phyloP scores from a whole-genome alignment of 78 protist genomes.

The Creolimax fragrantissima region DNA sequence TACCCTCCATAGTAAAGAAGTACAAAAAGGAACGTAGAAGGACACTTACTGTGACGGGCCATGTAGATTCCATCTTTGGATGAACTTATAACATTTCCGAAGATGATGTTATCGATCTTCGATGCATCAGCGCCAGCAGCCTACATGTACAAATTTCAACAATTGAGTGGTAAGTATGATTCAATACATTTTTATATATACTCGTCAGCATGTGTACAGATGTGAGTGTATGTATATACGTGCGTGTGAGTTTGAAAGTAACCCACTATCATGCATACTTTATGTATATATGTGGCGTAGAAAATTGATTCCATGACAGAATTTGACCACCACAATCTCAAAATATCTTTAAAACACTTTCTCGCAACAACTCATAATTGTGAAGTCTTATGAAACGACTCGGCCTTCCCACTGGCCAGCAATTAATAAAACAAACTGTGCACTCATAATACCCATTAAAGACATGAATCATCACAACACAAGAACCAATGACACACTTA shows the following conservation, averaged over 20 bases:
- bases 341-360: too few species aligned
- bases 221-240: neutral
- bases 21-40: neutral
- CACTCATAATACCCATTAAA: neutral
- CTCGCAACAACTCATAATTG: too few species aligned
- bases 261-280: too few species aligned
- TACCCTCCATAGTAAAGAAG: too few species aligned
- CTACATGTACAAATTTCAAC: neutral
- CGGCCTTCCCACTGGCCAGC: too few species aligned
- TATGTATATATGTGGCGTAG: too few species aligned
- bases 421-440: neutral
- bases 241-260: neutral
- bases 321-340: too few species aligned
- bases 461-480: neutral
- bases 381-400: too few species aligned
- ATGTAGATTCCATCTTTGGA: conserved; percentile 45
- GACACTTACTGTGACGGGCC: conserved; percentile 46
- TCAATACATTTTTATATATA: neutral
- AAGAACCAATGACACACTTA: neutral
- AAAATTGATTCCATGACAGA: too few species aligned
- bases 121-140: neutral
- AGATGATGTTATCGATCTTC: conserved; percentile 23
- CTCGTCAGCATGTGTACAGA: neutral
- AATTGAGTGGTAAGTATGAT: too few species aligned
- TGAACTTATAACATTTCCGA: conserved; percentile 55